Conservation (phyloP, 306 rosid species). For the Corylus americana region DNA sequence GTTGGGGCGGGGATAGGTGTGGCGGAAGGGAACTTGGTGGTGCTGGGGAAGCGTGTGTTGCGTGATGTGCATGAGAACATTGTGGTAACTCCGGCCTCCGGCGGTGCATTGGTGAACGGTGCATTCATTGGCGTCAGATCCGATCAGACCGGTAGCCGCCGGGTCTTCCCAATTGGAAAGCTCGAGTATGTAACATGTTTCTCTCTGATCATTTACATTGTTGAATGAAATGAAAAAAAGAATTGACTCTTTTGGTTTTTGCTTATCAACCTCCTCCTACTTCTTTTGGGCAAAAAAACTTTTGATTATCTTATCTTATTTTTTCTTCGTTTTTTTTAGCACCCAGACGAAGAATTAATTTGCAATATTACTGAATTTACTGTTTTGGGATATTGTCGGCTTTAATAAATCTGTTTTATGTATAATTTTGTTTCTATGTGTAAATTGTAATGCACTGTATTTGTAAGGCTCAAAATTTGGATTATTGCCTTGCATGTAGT, state of each 20-base stretch:
- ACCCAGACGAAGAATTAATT: neutral
- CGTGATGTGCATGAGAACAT: slow-evolving; percentile 56
- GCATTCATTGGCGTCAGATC: slow-evolving; percentile 81
- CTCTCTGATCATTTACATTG: neutral
- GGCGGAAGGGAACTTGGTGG: slow-evolving; percentile 62
- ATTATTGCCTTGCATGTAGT: neutral
- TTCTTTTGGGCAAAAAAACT: no score
- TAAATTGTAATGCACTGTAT: neutral
- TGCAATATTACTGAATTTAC: no score
- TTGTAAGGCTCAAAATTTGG: neutral
- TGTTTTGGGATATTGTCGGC: no score
- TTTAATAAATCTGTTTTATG: no score
- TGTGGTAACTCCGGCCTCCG: slow-evolving; percentile 55
- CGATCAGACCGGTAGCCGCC: slow-evolving; percentile 57
- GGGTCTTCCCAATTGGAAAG: slow-evolving; percentile 76
- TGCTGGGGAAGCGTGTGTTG: slow-evolving; percentile 62
- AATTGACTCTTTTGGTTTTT: neutral
- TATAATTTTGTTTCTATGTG: no score
- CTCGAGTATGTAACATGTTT: slow-evolving; percentile 47
- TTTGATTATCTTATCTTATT: neutral
- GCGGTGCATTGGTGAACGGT: slow-evolving; percentile 58
- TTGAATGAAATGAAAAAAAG: neutral
- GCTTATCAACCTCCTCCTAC: neutral
- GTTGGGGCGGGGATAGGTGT: slow-evolving; percentile 77
- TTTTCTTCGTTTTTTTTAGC: neutral